Evolutionary conservation across 257 asterid species (phyloP).

Genomic region (Nicotiana otophora): DNA sequence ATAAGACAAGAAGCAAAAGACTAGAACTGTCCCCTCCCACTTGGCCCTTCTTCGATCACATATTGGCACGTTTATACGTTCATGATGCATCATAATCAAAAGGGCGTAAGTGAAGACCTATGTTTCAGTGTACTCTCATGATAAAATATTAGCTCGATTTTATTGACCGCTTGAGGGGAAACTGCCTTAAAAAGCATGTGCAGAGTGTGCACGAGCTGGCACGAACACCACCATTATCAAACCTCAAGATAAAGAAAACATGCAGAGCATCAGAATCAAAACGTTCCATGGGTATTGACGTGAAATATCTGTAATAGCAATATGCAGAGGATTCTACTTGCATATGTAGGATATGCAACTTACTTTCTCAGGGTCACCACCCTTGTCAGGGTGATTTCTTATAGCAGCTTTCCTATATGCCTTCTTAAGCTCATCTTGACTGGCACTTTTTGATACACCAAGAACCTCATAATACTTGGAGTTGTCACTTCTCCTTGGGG

Average conservation of each 20-base stretch:
- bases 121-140: neutral
- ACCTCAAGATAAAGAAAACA: neutral
- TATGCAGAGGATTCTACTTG: constrained; percentile 3
- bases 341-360: constrained; percentile 1
- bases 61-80: neutral
- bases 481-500: constrained; percentile 33
- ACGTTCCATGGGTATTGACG: neutral
- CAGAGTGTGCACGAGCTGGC: neutral
- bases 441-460: constrained; percentile 40
- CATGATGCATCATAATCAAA: neutral
- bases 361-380: constrained; percentile 58
- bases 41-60: neutral
- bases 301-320: neutral
- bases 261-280: neutral
- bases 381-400: constrained; percentile 56
- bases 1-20: neutral
- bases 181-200: neutral
- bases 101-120: neutral
- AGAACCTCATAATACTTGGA: constrained; percentile 44
- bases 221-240: neutral
- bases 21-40: neutral
- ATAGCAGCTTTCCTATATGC: constrained; percentile 51
- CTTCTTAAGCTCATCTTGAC: constrained; percentile 48
- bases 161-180: neutral
- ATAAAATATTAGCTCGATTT: neutral